Evolutionary conservation across 768 basidiomycete species (phyloP).

Genomic region (Mycena polygramma): DNA sequence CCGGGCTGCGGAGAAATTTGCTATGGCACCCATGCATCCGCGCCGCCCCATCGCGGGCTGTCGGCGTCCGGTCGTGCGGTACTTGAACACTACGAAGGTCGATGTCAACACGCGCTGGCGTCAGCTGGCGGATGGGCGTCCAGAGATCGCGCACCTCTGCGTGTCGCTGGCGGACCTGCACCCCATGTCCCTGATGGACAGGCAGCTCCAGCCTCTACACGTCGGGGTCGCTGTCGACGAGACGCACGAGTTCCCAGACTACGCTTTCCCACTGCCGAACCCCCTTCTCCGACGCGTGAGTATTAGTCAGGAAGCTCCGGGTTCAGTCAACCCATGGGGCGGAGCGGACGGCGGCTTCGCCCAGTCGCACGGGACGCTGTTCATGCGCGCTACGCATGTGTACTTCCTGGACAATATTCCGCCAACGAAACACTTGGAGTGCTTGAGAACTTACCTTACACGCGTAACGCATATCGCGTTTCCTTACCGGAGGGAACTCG

Average conservation of each 20-base stretch:
- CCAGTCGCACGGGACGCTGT: neutral
- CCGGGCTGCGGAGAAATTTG: neutral
- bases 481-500: neutral
- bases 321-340: no score
- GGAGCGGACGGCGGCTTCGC: neutral
- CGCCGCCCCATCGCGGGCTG: neutral
- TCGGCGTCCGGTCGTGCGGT: neutral
- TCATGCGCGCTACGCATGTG: neutral
- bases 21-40: neutral
- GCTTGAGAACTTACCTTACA: neutral
- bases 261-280: neutral
- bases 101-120: neutral
- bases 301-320: no score
- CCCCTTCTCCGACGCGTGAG: no score
- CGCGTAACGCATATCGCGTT: slow-evolving; percentile 9
- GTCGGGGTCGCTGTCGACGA: slow-evolving; percentile 3
- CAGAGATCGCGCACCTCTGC: slow-evolving; percentile 7
- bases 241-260: neutral
- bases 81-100: neutral
- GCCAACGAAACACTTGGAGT: neutral
- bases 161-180: slow-evolving; percentile 8
- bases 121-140: neutral
- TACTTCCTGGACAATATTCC: slow-evolving; percentile 11
- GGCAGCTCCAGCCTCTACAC: neutral
- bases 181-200: neutral